A percentile compares a stretch with the other conserved stretches of the same genome.
Conservation (phyloP, 202 grass and related monocot species). For the Setaria viridis region DNA sequence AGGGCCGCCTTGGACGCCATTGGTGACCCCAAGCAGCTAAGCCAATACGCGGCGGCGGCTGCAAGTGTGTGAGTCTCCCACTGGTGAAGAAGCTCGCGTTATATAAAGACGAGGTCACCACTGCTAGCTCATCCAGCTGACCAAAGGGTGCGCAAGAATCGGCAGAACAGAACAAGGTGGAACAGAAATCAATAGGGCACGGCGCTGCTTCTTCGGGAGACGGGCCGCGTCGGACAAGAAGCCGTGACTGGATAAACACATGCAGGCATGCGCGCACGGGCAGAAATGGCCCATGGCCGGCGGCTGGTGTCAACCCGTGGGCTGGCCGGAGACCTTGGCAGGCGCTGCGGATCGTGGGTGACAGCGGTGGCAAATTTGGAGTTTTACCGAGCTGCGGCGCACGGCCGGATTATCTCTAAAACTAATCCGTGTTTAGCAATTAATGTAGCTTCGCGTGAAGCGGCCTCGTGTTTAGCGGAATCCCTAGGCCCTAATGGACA, state of each 20-base stretch:
- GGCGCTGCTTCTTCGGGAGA: constrained; percentile 29
- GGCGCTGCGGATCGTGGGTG: background rate
- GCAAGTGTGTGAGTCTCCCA: constrained; percentile 16
- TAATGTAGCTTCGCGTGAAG: background rate
- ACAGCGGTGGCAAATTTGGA: constrained; percentile 46
- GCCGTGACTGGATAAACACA: constrained; percentile 52
- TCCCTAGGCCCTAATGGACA: constrained; percentile 33
- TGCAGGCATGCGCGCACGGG: constrained; percentile 3
- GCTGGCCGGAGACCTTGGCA: constrained; percentile 39
- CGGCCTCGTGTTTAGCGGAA: constrained; percentile 25
- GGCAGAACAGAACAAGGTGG: background rate
- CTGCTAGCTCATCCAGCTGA: background rate
- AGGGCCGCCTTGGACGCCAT: constrained; percentile 67
- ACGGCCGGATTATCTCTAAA: background rate
- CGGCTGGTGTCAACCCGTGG: constrained; percentile 37
- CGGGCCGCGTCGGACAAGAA: constrained; percentile 42
- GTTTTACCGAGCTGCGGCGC: background rate
- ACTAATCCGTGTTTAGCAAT: background rate
- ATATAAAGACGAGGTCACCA: constrained; percentile 37
- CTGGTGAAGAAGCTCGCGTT: background rate
- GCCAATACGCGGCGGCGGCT: constrained; percentile 18
- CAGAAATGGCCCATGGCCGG: constrained; percentile 14
- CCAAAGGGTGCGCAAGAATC: background rate
- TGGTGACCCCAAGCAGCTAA: constrained; percentile 2
- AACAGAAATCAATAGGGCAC: background rate